phyloP scores from a whole-genome alignment of 306 rosid species.

The Alnus glutinosa region DNA sequence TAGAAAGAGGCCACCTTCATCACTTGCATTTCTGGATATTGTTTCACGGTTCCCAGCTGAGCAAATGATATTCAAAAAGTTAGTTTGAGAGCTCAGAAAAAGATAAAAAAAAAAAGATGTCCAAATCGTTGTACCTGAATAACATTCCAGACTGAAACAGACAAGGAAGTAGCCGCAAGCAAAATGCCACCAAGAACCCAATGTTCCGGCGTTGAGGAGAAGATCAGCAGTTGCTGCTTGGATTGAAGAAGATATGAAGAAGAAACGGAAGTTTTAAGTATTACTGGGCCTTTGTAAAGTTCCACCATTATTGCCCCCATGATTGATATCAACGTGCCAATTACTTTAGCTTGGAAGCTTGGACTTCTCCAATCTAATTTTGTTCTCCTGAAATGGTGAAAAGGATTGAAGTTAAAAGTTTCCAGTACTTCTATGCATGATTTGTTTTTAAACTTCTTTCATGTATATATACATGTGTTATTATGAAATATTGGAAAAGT shows the following conservation, averaged over 20 bases:
- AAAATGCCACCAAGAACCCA: conserved; percentile 79
- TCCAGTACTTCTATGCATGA: not conserved
- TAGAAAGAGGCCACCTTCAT: conserved; percentile 46
- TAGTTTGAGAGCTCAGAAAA: not conserved
- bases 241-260: conserved; percentile 31
- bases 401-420: not conserved
- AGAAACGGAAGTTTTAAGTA: conserved; percentile 44
- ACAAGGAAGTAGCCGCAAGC: conserved; percentile 58
- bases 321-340: conserved; percentile 57
- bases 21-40: conserved; percentile 36
- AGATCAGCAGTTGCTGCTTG: conserved; percentile 41
- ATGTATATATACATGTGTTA: not conserved
- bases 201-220: conserved; percentile 61
- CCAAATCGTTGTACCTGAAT: conserved; percentile 38
- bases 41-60: conserved; percentile 45
- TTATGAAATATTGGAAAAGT: no score
- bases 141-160: conserved; percentile 55
- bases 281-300: conserved; percentile 56
- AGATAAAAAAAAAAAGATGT: not conserved
- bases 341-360: conserved; percentile 44
- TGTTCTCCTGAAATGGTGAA: conserved; percentile 36
- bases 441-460: not conserved
- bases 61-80: not conserved
- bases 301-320: conserved; percentile 59
- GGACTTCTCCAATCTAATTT: conserved; percentile 43